Percentiles rank a stretch among this genome's conserved stretches.
Conservation (phyloP, 257 asterid species). For the Forsythia viridissima region DNA sequence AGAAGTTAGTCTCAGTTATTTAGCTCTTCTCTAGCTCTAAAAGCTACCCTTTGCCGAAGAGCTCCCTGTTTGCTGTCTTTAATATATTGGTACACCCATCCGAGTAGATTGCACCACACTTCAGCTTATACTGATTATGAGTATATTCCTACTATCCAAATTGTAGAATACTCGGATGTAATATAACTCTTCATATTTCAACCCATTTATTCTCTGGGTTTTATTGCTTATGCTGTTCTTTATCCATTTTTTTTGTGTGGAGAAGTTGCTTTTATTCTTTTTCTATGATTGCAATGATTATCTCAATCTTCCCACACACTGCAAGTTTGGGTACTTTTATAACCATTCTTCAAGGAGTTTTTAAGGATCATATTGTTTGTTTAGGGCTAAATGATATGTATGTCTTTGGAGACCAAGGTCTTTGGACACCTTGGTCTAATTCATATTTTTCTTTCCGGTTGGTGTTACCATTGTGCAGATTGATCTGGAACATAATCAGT, state of each 20-base stretch:
- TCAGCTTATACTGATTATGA: no score
- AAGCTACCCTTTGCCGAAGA: neutral
- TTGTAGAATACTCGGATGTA: neutral
- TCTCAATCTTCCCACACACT: neutral
- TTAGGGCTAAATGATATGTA: neutral
- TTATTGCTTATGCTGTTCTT: neutral
- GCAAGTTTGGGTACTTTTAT: neutral
- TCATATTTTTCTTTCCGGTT: slow-evolving; percentile 5
- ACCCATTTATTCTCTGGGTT: neutral
- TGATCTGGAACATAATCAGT: slow-evolving; percentile 98
- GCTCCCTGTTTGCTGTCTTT: neutral
- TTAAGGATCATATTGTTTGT: neutral
- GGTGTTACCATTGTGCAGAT: slow-evolving; percentile 52
- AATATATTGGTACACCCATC: neutral
- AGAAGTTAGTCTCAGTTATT: neutral
- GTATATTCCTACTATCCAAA: neutral
- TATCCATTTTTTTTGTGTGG: neutral
- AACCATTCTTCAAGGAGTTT: neutral
- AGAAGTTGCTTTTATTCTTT: neutral
- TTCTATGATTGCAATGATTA: neutral
- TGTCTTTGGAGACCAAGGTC: slow-evolving; percentile 4
- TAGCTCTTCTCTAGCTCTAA: neutral
- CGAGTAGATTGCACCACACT: neutral
- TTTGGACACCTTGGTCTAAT: slow-evolving; percentile 3
- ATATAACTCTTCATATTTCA: neutral